These are phyloP conservation scores for Nicotiana knightiana DNA, from an alignment of 257 asterid genomes.

Conservation along the genomic window DNA sequence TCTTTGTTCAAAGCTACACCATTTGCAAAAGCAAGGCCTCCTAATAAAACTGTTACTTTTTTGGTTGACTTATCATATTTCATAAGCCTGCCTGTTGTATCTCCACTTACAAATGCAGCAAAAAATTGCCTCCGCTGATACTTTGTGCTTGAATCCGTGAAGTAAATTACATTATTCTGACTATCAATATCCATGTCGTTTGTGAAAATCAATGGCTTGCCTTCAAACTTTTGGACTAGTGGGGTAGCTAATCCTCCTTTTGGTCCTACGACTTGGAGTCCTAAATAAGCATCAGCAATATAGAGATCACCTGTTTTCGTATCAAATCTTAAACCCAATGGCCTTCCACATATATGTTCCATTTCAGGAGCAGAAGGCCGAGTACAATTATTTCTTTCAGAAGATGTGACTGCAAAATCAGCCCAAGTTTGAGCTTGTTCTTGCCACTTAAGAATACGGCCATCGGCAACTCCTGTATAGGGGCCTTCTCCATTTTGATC, in stretches of 20 bases:
- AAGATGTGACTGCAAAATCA: constrained; percentile 55
- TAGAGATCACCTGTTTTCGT: constrained; percentile 48
- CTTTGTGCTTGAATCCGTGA: constrained; percentile 54
- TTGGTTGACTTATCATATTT: neutral
- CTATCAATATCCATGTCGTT: constrained; percentile 67
- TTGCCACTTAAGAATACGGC: constrained; percentile 49
- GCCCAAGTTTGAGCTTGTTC: constrained; percentile 32
- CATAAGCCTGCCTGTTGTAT: constrained; percentile 13
- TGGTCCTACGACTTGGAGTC: constrained; percentile 58
- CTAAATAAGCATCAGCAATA: constrained; percentile 67
- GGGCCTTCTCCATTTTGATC: constrained; percentile 63
- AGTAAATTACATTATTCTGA: constrained; percentile 43
- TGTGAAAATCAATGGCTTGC: constrained; percentile 42
- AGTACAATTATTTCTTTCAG: constrained; percentile 42
- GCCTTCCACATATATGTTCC: constrained; percentile 67
- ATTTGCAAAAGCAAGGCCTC: neutral
- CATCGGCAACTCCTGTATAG: constrained; percentile 71
- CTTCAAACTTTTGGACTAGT: constrained; percentile 42
- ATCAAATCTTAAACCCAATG: constrained; percentile 54
- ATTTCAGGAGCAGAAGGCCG: constrained; percentile 39
- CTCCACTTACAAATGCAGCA: constrained; percentile 21
- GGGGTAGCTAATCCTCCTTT: constrained; percentile 49
- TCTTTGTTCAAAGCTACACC: constrained; percentile 8
- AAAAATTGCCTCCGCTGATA: constrained; percentile 53
- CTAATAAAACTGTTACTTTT: neutral